Conservation (phyloP, 768 basidiomycete genomes). For the Hysterangium stoloniferum region DNA sequence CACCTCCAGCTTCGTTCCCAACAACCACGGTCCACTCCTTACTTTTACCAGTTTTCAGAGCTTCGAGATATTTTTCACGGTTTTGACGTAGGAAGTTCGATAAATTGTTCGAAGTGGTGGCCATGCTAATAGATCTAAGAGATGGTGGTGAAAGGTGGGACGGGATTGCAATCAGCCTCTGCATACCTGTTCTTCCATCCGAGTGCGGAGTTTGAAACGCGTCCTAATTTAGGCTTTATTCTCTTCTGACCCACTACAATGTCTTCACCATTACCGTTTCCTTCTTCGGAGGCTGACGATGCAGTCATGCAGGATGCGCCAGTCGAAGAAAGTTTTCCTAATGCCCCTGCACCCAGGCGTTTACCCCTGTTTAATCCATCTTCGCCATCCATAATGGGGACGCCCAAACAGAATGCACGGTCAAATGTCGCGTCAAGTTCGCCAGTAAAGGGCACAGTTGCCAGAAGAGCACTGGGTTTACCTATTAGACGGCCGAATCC, state of each 20-base stretch:
- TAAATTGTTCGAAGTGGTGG: conserved; percentile 13
- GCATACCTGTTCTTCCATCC: not conserved
- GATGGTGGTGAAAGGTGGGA: not conserved
- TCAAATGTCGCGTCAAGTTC: conserved; percentile 33
- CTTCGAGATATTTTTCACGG: conserved; percentile 55
- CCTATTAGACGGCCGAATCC: conserved; percentile 41
- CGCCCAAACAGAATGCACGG: conserved; percentile 35
- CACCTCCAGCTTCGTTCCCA: conserved; percentile 98
- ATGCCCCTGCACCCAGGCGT: conserved; percentile 33
- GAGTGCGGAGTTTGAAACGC: not conserved
- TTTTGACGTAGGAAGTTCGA: conserved; percentile 35
- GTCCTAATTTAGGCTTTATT: not conserved
- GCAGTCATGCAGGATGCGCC: conserved; percentile 20
- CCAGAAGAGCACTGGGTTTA: conserved; percentile 48
- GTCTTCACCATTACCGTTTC: conserved; percentile 24
- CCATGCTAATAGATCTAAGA: not conserved
- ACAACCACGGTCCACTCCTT: conserved; percentile 77
- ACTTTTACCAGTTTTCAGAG: conserved; percentile 38
- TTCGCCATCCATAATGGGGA: conserved; percentile 46
- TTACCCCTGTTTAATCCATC: conserved; percentile 47
- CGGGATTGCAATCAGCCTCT: no score
- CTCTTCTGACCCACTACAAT: conserved; percentile 1
- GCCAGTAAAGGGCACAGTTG: conserved; percentile 38
- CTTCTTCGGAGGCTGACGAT: conserved; percentile 24
- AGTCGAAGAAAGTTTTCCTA: conserved; percentile 31